phyloP scores from a whole-genome alignment of 306 rosid genomes.

The Parietaria judaica region DNA sequence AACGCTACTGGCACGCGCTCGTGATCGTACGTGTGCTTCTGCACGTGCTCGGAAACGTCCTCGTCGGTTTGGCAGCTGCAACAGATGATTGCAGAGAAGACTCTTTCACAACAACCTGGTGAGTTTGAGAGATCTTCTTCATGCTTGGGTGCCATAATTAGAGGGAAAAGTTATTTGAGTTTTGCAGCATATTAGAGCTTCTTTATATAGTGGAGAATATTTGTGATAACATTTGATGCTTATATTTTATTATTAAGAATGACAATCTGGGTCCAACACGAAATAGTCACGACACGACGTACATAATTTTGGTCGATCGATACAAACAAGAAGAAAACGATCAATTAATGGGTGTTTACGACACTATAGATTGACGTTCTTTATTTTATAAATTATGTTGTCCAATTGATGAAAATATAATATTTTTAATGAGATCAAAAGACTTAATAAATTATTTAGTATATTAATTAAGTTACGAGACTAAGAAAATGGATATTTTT shows the following conservation, averaged over 20 bases:
- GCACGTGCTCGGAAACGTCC: neutral
- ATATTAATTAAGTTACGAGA: no score
- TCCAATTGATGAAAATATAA: no score
- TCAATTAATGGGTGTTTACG: no score
- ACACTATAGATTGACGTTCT: no score
- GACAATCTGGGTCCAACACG: no score
- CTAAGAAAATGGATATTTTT: no score
- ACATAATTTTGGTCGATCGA: no score
- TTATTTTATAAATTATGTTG: no score
- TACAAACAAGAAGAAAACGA: no score
- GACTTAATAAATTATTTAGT: no score
- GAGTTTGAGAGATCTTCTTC: conserved; percentile 9
- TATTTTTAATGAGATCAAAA: no score
- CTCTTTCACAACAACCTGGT: neutral
- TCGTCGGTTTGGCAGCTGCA: neutral
- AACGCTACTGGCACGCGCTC: neutral
- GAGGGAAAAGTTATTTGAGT: neutral
- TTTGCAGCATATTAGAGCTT: neutral
- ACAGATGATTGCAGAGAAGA: neutral
- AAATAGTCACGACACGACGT: no score
- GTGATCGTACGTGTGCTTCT: conserved; percentile 2
- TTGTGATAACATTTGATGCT: neutral
- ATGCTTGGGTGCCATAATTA: neutral
- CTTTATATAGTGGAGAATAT: neutral
- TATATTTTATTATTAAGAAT: neutral